phyloP scores from a whole-genome alignment of 2,329 filamentous ascomycete species.

The Trichoderma atroviride region DNA sequence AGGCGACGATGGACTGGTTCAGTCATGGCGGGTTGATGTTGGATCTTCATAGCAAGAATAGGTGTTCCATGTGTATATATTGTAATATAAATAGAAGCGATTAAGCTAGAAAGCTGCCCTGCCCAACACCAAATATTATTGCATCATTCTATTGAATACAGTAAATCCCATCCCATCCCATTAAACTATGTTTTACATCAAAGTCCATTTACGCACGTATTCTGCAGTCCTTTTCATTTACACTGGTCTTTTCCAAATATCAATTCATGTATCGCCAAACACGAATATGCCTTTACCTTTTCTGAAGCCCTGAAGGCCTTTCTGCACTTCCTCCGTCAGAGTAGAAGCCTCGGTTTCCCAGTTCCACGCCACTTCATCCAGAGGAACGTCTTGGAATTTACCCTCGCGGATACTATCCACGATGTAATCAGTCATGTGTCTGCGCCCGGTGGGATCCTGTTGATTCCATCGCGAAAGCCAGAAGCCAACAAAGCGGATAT shows the following conservation, averaged over 20 bases:
- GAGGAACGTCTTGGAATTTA: conserved; percentile 79
- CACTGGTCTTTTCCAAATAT: not conserved
- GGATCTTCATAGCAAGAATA: not conserved
- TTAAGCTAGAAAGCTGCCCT: not conserved
- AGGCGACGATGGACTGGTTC: conserved; percentile 87
- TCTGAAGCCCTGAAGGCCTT: conserved; percentile 81
- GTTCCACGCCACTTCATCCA: conserved; percentile 80
- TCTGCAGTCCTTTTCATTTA: not conserved
- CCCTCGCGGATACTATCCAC: conserved; percentile 73
- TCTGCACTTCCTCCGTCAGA: conserved; percentile 75
- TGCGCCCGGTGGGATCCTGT: conserved; percentile 70
- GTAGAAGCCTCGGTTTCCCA: conserved; percentile 74
- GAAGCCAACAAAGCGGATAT: conserved; percentile 86
- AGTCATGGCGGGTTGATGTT: conserved; percentile 70
- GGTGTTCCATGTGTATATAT: not conserved
- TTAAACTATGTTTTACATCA: not conserved
- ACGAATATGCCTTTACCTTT: conserved; percentile 89
- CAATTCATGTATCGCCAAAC: conserved; percentile 62
- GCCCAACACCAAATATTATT: not conserved
- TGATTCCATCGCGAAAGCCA: conserved; percentile 94
- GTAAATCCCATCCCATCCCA: not conserved
- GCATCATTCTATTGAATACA: not conserved
- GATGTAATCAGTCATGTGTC: conserved; percentile 81
- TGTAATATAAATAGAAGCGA: not conserved
- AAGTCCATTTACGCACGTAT: not conserved